Base-by-base conservation (phyloP, 169 alveolate species). In the Cytauxzoon felis region DNA sequence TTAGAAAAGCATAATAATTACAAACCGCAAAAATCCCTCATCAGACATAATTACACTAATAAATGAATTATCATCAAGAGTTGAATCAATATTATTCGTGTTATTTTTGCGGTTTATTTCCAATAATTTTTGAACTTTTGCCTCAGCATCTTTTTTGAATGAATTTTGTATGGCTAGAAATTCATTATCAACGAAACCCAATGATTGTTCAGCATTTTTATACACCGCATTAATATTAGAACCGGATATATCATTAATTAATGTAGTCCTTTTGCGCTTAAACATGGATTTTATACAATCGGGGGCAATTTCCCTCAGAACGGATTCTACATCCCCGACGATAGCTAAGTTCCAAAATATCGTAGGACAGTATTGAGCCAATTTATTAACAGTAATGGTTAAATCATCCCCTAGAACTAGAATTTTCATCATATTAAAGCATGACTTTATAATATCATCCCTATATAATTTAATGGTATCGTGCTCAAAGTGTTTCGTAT, bases 361-460 rank as follows among this genome's bases (percentile, higher is more conserved):
- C 33, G 53, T 75, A 5, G 85, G 85, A 49, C 85, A 75, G 49
- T 45, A 75, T 56, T 64, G 85, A 11, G 85, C 85, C 16, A 75
- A 40, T 24, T 16, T 48, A 11, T 59, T 64, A 16, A 54, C 59
- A 13, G 32, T 8, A 36, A 52, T 64, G 5, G 43, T 45, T n/a
- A 51, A 67, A 11, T 26, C 50, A n/a, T 75, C 73, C n/a, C 21
- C 64, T 24, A 32, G 23, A 19, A 38, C 26, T 2, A 64, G 61
- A 29, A 27, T 11, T 18, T 43, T 29, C 30, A 75, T 36, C 27
- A 21, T 30, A 24, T 65, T 45, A 53, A 75, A 64, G 23, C 68
- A 62, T 2, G 33, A 54, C 21, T 5, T 7, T 32, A 75, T 5
- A n/a, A 50, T 21, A 6, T 47, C 45, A 16, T 21, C 40, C 11